phyloP scores from a whole-genome alignment of 1,284 basidiomycete species.

The Paramarasmius palmivorus region DNA sequence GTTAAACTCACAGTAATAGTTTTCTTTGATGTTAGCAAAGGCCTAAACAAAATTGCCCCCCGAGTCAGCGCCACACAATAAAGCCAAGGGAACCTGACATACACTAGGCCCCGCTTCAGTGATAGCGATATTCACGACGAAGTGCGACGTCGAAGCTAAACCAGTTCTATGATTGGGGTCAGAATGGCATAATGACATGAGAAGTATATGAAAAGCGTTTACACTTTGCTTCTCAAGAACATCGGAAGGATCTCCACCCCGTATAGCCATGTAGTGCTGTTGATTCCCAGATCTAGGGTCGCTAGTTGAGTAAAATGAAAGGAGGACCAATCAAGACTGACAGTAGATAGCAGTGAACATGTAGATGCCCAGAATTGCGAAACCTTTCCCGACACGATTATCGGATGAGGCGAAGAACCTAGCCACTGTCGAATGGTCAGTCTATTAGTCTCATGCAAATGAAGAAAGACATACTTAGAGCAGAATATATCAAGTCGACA shows the following conservation, averaged over 20 bases:
- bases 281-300: conserved; percentile 14
- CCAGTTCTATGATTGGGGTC: conserved; percentile 12
- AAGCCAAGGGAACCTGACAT: neutral
- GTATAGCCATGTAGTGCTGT: conserved; percentile 21
- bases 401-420: conserved; percentile 13
- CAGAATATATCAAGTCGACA: conserved; percentile 17
- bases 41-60: conserved; percentile 5
- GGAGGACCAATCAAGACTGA: neutral
- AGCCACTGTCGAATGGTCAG: conserved; percentile 7
- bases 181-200: neutral
- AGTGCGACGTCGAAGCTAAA: conserved; percentile 16
- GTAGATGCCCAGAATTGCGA: conserved; percentile 20
- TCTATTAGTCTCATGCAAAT: neutral
- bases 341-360: conserved; percentile 21
- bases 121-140: conserved; percentile 18
- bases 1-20: conserved; percentile 19
- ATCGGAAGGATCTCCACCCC: conserved; percentile 20
- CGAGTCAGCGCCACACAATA: neutral
- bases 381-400: conserved; percentile 18
- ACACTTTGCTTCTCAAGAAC: conserved; percentile 18
- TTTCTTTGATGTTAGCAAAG: conserved; percentile 18
- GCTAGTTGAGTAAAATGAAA: neutral
- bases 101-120: conserved; percentile 18
- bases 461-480: conserved; percentile 7
- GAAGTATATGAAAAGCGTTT: neutral